Percentiles rank a stretch among this genome's conserved stretches.
Conservation (phyloP, 2,329 filamentous ascomycete genomes). For the Fusarium fracticaudum region DNA sequence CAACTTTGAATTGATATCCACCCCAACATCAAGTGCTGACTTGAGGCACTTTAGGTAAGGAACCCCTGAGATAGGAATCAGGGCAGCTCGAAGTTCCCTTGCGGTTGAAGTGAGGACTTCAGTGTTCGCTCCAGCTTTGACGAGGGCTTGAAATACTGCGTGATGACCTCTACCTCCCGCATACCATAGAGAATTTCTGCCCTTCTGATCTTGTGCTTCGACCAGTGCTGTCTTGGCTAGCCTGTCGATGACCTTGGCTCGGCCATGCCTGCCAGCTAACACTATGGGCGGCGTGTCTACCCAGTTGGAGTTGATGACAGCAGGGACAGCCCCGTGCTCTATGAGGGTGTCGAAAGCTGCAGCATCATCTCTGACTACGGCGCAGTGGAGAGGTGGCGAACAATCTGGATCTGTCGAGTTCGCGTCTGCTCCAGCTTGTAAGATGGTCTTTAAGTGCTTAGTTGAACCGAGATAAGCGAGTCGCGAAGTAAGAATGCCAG, state of each 20-base stretch:
- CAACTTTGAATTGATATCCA: background rate
- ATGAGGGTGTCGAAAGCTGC: background rate
- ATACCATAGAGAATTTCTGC: background rate
- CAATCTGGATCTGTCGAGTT: background rate
- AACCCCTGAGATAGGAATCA: background rate
- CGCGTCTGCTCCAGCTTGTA: background rate
- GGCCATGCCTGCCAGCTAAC: background rate
- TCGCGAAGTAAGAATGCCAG: rapidly evolving
- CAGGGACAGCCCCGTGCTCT: background rate
- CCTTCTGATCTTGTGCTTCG: background rate
- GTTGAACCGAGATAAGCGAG: rapidly evolving
- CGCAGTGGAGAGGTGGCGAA: background rate
- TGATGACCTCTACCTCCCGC: background rate
- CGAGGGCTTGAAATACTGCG: background rate
- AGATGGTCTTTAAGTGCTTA: background rate
- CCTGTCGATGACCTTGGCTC: background rate
- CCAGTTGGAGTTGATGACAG: background rate
- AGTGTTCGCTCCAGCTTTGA: background rate
- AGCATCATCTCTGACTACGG: background rate
- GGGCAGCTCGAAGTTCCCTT: background rate
- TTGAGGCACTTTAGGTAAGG: background rate
- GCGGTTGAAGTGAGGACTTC: background rate
- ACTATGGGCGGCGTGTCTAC: background rate
- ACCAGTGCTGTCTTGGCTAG: background rate
- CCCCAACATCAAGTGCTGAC: background rate